Percentiles rank a stretch among this genome's conserved stretches.
Conservation (phyloP, 2,329 filamentous ascomycete species). For the Botryotinia calthae region DNA sequence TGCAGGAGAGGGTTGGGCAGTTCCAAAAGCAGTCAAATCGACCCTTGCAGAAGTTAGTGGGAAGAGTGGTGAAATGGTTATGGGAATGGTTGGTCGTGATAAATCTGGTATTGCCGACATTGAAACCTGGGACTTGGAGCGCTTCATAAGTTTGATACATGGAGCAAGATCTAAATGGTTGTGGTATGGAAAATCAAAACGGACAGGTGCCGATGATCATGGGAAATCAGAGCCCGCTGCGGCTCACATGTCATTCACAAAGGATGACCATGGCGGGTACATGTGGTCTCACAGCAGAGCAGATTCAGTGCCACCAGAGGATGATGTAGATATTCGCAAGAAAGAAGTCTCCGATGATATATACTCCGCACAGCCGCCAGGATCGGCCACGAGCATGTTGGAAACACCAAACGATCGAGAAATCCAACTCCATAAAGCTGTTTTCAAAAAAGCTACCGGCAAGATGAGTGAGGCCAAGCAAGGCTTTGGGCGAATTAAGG, state of each 20-base stretch:
- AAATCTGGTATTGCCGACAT: conserved; percentile 89
- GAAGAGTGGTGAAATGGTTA: conserved; percentile 89
- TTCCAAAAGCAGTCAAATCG: conserved; percentile 91
- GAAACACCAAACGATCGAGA: conserved; percentile 57
- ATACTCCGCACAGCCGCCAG: conserved; percentile 46
- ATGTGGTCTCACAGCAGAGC: conserved; percentile 48
- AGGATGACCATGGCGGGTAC: conserved; percentile 52
- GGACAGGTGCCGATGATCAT: conserved; percentile 49
- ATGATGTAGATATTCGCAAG: conserved; percentile 45
- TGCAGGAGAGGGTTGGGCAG: conserved; percentile 83
- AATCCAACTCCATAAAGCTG: conserved; percentile 55
- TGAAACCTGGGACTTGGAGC: conserved; percentile 86
- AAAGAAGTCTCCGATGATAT: conserved; percentile 45
- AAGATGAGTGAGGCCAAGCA: conserved; percentile 78
- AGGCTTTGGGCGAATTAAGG: conserved; percentile 81
- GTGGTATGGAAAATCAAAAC: conserved; percentile 86
- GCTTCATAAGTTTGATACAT: conserved; percentile 72
- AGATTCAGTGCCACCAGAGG: conserved; percentile 53
- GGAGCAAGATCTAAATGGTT: conserved; percentile 90
- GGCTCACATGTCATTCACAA: conserved; percentile 51
- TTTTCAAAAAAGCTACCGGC: conserved; percentile 77
- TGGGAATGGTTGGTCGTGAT: conserved; percentile 85
- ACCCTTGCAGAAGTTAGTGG: conserved; percentile 92
- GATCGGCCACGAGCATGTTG: conserved; percentile 47
- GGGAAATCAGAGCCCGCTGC: conserved; percentile 49